A percentile compares a stretch with the other conserved stretches of the same genome.
Evolutionary conservation across 106 monocot species (phyloP).

Genomic region (Dioscorea zingiberensis): DNA sequence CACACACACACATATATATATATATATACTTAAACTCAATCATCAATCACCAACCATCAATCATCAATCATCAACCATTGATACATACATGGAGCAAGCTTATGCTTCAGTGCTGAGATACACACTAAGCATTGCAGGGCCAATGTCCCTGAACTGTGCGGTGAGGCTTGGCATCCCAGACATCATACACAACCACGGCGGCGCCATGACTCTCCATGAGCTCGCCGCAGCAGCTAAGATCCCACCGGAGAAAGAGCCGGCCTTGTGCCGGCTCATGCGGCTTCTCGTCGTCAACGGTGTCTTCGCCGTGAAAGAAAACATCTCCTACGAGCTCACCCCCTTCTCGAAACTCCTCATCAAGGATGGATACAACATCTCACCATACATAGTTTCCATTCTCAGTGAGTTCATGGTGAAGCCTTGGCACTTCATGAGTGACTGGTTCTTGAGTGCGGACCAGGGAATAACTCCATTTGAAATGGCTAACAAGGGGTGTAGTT

Average conservation of each 20-base stretch:
- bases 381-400: neutral
- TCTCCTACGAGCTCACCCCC: neutral
- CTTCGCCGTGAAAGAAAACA: neutral
- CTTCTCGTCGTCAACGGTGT: constrained; percentile 3
- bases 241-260: neutral
- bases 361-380: neutral
- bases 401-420: neutral
- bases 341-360: neutral
- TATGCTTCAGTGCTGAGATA: neutral
- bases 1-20: too few relatives aligned
- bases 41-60: too few relatives aligned
- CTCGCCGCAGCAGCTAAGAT: neutral
- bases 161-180: constrained; percentile 5
- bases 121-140: neutral
- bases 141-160: constrained; percentile 4
- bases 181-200: constrained; percentile 8
- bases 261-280: constrained; percentile 14
- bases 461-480: neutral
- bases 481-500: neutral
- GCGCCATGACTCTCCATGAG: neutral
- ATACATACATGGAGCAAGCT: neutral
- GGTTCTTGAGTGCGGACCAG: neutral
- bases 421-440: neutral
- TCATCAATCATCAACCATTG: too few relatives aligned
- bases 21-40: too few relatives aligned